Conservation (phyloP, 2,329 filamentous ascomycete genomes). For the Coniochaeta sp. region DNA sequence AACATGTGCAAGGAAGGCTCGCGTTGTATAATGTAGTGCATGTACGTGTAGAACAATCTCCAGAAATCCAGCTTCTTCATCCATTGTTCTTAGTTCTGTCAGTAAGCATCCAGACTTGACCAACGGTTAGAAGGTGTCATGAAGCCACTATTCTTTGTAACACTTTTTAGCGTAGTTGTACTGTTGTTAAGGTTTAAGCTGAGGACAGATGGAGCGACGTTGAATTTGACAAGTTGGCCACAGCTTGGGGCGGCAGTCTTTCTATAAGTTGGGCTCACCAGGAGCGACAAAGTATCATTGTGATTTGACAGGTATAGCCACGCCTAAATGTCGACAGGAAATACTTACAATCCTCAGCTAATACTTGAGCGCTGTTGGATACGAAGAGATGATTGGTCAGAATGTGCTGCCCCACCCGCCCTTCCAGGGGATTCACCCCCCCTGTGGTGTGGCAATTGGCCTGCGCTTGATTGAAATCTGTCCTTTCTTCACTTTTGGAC, state of each 20-base stretch:
- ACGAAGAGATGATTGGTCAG: background rate
- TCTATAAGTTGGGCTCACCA: background rate
- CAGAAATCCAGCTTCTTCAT: background rate
- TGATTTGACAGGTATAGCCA: background rate
- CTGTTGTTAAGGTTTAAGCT: background rate
- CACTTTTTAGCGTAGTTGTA: too few relatives aligned
- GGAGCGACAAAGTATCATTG: background rate
- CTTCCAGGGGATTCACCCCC: conserved; percentile 28
- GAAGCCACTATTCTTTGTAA: too few relatives aligned
- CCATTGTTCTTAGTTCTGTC: background rate
- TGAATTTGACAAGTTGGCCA: conserved; percentile 1
- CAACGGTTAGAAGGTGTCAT: too few relatives aligned
- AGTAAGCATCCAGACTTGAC: background rate
- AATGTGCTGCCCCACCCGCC: background rate
- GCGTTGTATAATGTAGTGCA: too few relatives aligned
- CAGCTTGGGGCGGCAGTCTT: background rate
- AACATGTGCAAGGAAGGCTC: conserved; percentile 2
- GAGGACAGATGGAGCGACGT: background rate
- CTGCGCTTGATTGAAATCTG: conserved; percentile 33
- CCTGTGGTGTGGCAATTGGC: conserved; percentile 22
- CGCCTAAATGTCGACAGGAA: background rate
- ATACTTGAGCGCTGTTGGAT: background rate
- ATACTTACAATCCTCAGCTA: background rate
- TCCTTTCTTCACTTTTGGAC: conserved; percentile 38
- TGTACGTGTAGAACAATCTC: background rate